Evolutionary conservation across 495 filamentous ascomycete genomes (phyloP).

Genomic region (Annulohypoxylon bovei): DNA sequence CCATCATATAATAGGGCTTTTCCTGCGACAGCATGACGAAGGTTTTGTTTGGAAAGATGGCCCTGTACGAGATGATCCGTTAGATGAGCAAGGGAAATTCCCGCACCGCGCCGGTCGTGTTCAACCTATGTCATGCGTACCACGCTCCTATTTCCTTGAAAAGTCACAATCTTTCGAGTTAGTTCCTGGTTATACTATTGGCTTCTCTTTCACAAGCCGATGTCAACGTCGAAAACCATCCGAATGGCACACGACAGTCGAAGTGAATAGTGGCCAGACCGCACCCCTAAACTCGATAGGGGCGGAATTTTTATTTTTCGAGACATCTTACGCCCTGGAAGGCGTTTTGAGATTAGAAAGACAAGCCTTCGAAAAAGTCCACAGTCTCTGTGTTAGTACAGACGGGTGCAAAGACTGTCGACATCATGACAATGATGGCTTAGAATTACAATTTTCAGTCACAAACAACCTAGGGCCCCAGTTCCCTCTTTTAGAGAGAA

Average conservation of each 20-base stretch:
- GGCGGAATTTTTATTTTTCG: constrained; percentile 54
- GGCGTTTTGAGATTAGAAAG: constrained; percentile 49
- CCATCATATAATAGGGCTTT: constrained; percentile 58
- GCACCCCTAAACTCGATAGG: constrained; percentile 52
- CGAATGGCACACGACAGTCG: constrained; percentile 45
- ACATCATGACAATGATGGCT: constrained; percentile 47
- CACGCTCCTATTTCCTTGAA: constrained; percentile 54
- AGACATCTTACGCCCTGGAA: constrained; percentile 49
- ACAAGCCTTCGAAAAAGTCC: constrained; percentile 45
- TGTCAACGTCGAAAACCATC: constrained; percentile 46
- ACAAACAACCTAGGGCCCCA: constrained; percentile 55
- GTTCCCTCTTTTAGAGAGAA: constrained; percentile 48
- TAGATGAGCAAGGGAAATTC: constrained; percentile 44
- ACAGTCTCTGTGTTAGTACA: constrained; percentile 37
- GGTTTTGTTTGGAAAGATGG: constrained; percentile 56
- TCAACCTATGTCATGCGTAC: constrained; percentile 52
- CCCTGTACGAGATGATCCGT: constrained; percentile 47
- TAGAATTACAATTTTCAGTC: constrained; percentile 52
- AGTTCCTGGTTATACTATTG: constrained; percentile 56
- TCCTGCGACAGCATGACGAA: constrained; percentile 55
- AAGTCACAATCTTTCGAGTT: constrained; percentile 54
- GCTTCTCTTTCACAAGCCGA: constrained; percentile 52
- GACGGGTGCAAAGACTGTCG: constrained; percentile 43
- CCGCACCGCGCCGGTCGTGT: constrained; percentile 46
- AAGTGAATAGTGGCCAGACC: constrained; percentile 52